phyloP scores from a whole-genome alignment of 1,284 basidiomycete genomes.

The Sutorius eximius region DNA sequence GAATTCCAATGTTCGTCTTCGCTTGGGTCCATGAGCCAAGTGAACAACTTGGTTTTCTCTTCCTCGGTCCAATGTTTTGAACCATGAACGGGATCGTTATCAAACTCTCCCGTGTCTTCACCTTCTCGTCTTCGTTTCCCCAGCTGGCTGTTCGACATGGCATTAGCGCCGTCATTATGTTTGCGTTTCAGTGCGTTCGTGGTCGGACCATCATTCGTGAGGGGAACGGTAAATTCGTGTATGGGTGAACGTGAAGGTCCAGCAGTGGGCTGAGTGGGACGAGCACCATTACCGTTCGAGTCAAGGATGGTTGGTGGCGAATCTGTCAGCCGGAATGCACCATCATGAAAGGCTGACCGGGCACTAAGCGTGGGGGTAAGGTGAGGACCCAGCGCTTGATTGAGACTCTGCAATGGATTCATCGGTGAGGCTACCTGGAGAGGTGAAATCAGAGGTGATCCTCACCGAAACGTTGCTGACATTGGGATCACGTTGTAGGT shows the following conservation, averaged over 20 bases:
- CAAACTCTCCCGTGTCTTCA: constrained; percentile 47
- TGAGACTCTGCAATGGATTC: constrained; percentile 30
- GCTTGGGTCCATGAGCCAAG: constrained; percentile 67
- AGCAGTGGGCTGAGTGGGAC: constrained; percentile 29
- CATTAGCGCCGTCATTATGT: constrained; percentile 41
- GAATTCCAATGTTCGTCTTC: constrained; percentile 74
- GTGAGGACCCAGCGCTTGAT: constrained; percentile 36
- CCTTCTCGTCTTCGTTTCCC: constrained; percentile 52
- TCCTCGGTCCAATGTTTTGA: constrained; percentile 81
- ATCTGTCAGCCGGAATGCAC: constrained; percentile 31
- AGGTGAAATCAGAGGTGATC: neutral
- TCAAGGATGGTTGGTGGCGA: constrained; percentile 36
- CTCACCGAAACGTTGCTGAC: constrained; percentile 38
- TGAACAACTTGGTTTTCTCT: constrained; percentile 70
- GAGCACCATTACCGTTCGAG: constrained; percentile 24
- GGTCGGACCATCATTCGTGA: constrained; percentile 27
- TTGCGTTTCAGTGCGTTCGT: constrained; percentile 48
- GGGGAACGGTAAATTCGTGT: constrained; percentile 34
- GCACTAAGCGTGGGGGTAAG: constrained; percentile 32
- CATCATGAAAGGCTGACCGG: constrained; percentile 33
- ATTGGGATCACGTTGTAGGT: constrained; percentile 37
- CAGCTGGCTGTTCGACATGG: constrained; percentile 35
- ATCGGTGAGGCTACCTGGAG: constrained; percentile 4
- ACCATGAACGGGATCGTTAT: constrained; percentile 53
- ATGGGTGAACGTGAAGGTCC: constrained; percentile 36